These are phyloP conservation scores for Pythium chondricola DNA, from an alignment of 352 stramenopile genomes.

Conservation along the genomic window DNA sequence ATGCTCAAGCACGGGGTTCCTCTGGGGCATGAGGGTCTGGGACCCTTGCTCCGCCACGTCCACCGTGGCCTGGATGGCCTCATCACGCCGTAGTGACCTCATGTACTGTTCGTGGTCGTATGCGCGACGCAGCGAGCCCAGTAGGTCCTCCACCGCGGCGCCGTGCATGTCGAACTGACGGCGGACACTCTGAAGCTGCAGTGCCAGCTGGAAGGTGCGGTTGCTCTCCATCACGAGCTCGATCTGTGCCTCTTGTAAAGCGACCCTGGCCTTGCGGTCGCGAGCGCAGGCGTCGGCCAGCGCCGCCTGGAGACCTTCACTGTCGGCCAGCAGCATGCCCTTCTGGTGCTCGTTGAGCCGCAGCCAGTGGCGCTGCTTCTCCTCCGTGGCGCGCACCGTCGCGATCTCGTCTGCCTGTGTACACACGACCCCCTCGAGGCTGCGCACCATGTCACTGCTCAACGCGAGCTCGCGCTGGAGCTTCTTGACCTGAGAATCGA, in stretches of 20 bases:
- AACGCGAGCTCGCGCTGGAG: conserved; percentile 41
- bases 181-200: conserved; percentile 29
- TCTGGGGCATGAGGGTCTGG: conserved; percentile 60
- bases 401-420: conserved; percentile 44
- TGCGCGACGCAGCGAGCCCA: conserved; percentile 42
- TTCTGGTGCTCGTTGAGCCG: conserved; percentile 40
- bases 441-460: conserved; percentile 38
- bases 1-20: conserved; percentile 61
- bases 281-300: conserved; percentile 17
- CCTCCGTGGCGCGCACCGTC: conserved; percentile 31
- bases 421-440: conserved; percentile 48
- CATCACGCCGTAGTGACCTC: conserved; percentile 44
- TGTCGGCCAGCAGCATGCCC: conserved; percentile 40
- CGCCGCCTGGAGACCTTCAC: conserved; percentile 27
- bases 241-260: conserved; percentile 32
- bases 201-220: conserved; percentile 35
- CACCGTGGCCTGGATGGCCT: conserved; percentile 58
- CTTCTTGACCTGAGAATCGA: conserved; percentile 56
- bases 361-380: conserved; percentile 34
- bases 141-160: conserved; percentile 43
- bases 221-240: conserved; percentile 41
- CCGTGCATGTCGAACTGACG: conserved; percentile 47
- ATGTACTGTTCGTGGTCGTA: conserved; percentile 63
- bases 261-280: conserved; percentile 17
- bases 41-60: conserved; percentile 22